Percentiles rank a stretch among this genome's conserved stretches.
Evolutionary conservation across 148 eudicot species (phyloP).

Genomic region (Camellia sinensis): DNA sequence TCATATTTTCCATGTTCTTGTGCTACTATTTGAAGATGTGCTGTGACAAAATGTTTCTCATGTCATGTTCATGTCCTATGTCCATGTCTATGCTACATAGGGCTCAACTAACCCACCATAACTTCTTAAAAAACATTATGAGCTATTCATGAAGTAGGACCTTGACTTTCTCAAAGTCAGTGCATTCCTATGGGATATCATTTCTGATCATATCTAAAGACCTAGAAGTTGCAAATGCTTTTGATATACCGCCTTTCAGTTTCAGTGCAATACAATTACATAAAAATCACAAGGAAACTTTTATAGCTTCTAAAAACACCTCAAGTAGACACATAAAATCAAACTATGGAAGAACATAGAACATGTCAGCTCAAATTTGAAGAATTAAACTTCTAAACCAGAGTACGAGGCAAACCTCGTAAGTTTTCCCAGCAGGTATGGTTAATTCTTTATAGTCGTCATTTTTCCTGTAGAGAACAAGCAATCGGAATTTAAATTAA

Average conservation of each 20-base stretch:
- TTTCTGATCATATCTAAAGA: not conserved
- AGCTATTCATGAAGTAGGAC: not conserved
- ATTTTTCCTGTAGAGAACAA: conserved; percentile 37
- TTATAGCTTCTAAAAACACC: not conserved
- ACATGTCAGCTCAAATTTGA: not conserved
- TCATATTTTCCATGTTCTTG: not conserved
- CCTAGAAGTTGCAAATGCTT: not conserved
- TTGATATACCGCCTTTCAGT: not conserved
- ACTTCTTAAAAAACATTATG: not conserved
- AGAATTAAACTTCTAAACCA: not conserved
- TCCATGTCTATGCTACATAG: too few relatives aligned
- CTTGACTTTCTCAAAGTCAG: not conserved
- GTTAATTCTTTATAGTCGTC: conserved; percentile 76
- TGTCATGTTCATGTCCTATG: too few relatives aligned
- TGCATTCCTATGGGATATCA: not conserved
- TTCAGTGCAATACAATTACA: not conserved
- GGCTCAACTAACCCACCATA: too few relatives aligned
- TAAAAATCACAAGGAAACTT: not conserved
- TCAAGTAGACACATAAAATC: not conserved
- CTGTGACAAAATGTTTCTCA: too few relatives aligned
- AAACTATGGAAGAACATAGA: not conserved
- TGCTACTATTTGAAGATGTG: not conserved
- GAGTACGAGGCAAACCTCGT: conserved; percentile 60
- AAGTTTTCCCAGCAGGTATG: conserved; percentile 74
- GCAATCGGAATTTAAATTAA: conserved; percentile 10